phyloP scores from a whole-genome alignment of 2,329 filamentous ascomycete species.

The Colletotrichum sidae region DNA sequence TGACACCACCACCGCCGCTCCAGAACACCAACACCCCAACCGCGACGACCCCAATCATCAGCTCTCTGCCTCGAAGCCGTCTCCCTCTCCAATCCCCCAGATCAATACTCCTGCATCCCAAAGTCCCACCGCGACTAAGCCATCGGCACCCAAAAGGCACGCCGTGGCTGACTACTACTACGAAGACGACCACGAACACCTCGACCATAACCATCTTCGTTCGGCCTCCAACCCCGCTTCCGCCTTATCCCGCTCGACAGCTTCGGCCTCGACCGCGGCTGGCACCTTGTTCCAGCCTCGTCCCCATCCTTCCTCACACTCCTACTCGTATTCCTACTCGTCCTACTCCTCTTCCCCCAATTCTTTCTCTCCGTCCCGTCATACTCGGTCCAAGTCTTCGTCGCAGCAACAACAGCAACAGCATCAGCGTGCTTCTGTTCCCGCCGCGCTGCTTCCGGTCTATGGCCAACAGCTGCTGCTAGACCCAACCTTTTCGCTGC shows the following conservation, averaged over 20 bases:
- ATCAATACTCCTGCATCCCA: conserved; percentile 9
- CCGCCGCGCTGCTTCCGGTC: conserved; percentile 36
- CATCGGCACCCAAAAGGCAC: conserved; percentile 30
- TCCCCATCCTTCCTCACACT: conserved; percentile 19
- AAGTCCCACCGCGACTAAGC: conserved; percentile 20
- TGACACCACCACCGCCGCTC: conserved; percentile 30
- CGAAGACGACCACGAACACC: conserved; percentile 28
- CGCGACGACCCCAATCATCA: conserved; percentile 7
- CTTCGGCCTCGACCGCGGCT: conserved; percentile 2
- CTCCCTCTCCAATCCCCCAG: conserved; percentile 17
- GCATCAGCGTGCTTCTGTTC: conserved; percentile 30
- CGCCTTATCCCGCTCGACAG: conserved; percentile 6
- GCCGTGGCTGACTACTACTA: conserved; percentile 35
- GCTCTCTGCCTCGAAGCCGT: conserved; percentile 17
- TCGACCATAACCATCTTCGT: conserved; percentile 9
- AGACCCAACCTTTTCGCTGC: conserved; percentile 25
- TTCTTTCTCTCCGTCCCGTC: no score
- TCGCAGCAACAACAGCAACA: conserved; percentile 18
- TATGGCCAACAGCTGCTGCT: conserved; percentile 32
- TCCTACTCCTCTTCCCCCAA: neutral
- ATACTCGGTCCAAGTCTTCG: neutral
- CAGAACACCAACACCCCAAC: conserved; percentile 29
- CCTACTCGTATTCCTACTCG: conserved; percentile 15
- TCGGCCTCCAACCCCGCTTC: conserved; percentile 4
- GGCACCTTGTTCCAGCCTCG: conserved; percentile 27